Percentiles rank a stretch among this genome's conserved stretches.
These are phyloP conservation scores for Lupinus albus DNA, from an alignment of 306 rosid genomes.

Conservation along the genomic window DNA sequence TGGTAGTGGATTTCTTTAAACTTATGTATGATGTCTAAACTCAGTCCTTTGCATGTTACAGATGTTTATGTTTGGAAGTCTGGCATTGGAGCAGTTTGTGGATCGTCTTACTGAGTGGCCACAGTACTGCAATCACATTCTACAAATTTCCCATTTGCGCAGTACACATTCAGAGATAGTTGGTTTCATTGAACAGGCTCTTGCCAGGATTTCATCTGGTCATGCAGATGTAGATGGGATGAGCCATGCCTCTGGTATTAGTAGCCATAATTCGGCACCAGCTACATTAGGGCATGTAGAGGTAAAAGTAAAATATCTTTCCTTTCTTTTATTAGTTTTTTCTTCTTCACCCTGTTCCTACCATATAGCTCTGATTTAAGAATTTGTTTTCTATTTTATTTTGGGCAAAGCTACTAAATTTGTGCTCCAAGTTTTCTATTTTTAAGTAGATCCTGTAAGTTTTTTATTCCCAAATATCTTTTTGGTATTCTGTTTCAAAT, in stretches of 20 bases:
- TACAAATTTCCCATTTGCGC: slow-evolving; percentile 93
- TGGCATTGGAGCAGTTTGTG: slow-evolving; percentile 97
- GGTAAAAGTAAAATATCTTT: slow-evolving; percentile 47
- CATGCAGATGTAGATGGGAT: slow-evolving; percentile 74
- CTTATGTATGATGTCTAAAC: slow-evolving; percentile 29
- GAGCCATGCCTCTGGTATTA: slow-evolving; percentile 58
- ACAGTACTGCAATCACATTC: slow-evolving; percentile 94
- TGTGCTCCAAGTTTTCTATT: too few species aligned
- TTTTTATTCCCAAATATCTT: too few species aligned
- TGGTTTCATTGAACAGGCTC: slow-evolving; percentile 85
- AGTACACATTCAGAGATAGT: slow-evolving; percentile 78
- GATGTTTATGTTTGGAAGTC: slow-evolving; percentile 94
- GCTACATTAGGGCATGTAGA: slow-evolving; percentile 65
- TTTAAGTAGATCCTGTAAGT: too few species aligned
- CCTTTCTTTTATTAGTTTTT: background rate
- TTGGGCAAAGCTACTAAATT: background rate
- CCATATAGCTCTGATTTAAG: slow-evolving; percentile 14
- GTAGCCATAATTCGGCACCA: slow-evolving; percentile 61
- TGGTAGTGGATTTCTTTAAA: slow-evolving; percentile 23
- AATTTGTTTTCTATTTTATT: background rate
- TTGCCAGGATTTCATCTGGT: slow-evolving; percentile 77
- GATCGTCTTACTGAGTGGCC: slow-evolving; percentile 99
- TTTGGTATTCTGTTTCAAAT: too few species aligned
- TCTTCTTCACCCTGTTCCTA: background rate
- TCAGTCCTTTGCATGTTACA: slow-evolving; percentile 50